A percentile compares a stretch with the other conserved stretches of the same genome.
Evolutionary conservation across 805 yeast species (phyloP).

Genomic region (Yamadazyma takamatsuzukensis): DNA sequence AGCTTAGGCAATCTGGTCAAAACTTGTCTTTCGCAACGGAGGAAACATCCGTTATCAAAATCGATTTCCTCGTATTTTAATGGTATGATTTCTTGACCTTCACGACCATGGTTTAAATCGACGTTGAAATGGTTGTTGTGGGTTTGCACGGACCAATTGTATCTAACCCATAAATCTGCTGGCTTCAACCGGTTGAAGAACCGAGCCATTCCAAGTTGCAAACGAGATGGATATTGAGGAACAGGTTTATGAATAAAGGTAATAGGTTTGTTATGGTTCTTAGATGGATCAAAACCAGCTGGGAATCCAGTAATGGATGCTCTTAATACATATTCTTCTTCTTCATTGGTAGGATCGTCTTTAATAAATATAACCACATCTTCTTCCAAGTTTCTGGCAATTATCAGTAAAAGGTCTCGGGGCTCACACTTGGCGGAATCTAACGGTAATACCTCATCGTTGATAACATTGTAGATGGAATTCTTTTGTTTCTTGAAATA

Average conservation of each 20-base stretch:
- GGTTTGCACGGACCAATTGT: constrained; percentile 69
- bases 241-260: constrained; percentile 68
- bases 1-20: constrained; percentile 34
- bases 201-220: constrained; percentile 61
- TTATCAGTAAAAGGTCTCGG: constrained; percentile 15
- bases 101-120: constrained; percentile 29
- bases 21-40: constrained; percentile 35
- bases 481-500: constrained; percentile 36
- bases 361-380: constrained; percentile 56
- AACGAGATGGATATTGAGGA: constrained; percentile 57
- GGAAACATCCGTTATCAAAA: constrained; percentile 29
- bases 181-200: constrained; percentile 57
- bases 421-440: constrained; percentile 15
- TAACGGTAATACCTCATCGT: constrained; percentile 36
- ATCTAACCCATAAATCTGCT: constrained; percentile 55
- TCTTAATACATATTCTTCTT: constrained; percentile 56
- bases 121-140: constrained; percentile 38
- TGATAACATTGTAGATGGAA: constrained; percentile 35
- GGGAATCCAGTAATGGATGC: constrained; percentile 63
- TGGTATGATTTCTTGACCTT: constrained; percentile 21
- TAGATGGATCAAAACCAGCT: constrained; percentile 66
- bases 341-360: constrained; percentile 30
- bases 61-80: constrained; percentile 28
- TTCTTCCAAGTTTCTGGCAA: constrained; percentile 51
- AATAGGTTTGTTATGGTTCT: constrained; percentile 49